Base-by-base conservation (phyloP, 139 green algal species). In the Picochlorum sp. region DNA sequence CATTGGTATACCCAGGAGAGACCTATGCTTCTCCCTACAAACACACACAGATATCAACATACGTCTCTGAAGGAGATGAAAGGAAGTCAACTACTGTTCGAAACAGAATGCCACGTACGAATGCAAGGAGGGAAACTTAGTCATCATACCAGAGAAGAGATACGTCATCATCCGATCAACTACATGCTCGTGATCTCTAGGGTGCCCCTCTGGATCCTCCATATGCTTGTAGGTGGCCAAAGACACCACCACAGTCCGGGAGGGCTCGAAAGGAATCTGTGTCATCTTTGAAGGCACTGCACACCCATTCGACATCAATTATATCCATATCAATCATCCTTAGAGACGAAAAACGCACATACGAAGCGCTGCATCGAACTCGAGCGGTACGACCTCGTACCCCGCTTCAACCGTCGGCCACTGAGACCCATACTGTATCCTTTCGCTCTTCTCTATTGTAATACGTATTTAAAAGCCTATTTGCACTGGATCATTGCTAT, bases 101-200 rank as follows among this genome's bases (percentile, higher is more conserved):
- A 41, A 41, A 41, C 34, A 41, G 34, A 4, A 41, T 41, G 14
- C 9, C 34, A 41, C 34, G 34, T 41, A 41, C 34, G 34, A 41
- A 11, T 41, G 34, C 34, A 41, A 11, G 0, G 0, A 11, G 34
- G 34, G 34, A 0, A 0, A 14, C 1, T 41, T 41, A 0, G 6
- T 0, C 47, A 21, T 20, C 47, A 54, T 54, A 4, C 18, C 16
- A 54, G 16, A 54, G 15, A 26, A 26, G 0, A 54, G 16, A 20
- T 54, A 54, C 18, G 47, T 26, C 47, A 54, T 54, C 16, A 54
- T 54, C 6, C 47, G 16, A 54, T 54, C 47, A 54, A 54, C 24
- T 2, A 54, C 6, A 11, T 54, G 16, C 16, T 54, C 47, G n/a
- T 54, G 18, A 54, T 54, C 11, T 20, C 47, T 20, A 0, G 15